Conservation (phyloP, 345 rosid genomes). For the Rhodamnia argentea region DNA sequence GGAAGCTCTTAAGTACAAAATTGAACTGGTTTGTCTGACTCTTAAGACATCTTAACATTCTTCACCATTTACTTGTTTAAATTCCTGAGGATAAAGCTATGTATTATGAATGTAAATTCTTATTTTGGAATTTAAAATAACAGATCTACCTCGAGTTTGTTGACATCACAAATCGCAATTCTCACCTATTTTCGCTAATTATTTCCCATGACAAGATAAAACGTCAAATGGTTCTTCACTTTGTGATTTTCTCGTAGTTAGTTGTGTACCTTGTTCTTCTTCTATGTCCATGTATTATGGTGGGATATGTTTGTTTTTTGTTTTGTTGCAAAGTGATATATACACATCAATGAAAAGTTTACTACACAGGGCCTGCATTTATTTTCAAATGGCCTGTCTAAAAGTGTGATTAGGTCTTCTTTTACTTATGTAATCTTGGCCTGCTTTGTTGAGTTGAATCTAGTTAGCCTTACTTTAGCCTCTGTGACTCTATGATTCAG, state of each 20-base stretch:
- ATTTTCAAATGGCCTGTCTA: neutral
- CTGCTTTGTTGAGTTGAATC: neutral
- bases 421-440: neutral
- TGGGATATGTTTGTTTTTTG: neutral
- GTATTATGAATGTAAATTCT: neutral
- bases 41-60: neutral
- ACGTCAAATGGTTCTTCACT: neutral
- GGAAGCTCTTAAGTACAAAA: constrained; percentile 61
- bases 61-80: neutral
- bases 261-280: neutral
- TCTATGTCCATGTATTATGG: neutral
- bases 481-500: constrained; percentile 21
- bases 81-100: neutral
- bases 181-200: neutral
- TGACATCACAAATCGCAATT: neutral
- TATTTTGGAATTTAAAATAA: neutral
- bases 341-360: neutral
- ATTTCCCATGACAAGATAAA: neutral
- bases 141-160: neutral
- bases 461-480: neutral
- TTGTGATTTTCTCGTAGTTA: neutral
- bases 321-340: neutral
- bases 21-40: constrained; percentile 54
- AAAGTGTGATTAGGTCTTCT: neutral
- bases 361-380: neutral